These are phyloP conservation scores for Eutrema salsugineum DNA, from an alignment of 441 rosid genomes.

Conservation along the genomic window DNA sequence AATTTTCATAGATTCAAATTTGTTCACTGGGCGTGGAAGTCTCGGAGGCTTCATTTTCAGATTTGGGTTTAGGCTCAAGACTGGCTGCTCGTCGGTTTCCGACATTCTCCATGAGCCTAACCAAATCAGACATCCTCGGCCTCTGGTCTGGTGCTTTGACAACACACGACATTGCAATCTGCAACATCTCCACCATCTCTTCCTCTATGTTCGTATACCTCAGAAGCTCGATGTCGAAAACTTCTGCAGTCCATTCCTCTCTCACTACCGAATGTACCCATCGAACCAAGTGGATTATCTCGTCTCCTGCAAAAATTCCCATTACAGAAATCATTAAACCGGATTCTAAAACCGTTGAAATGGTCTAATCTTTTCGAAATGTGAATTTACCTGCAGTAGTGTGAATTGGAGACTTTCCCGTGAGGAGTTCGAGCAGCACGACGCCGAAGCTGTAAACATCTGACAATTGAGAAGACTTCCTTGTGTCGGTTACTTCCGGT, in stretches of 20 bases:
- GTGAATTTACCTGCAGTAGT: slow-evolving; percentile 42
- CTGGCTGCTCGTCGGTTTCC: slow-evolving; percentile 33
- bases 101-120: slow-evolving; percentile 71
- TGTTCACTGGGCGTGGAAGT: slow-evolving; percentile 56
- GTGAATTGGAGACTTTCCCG: slow-evolving; percentile 83
- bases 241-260: slow-evolving; percentile 99
- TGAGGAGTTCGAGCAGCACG: slow-evolving; percentile 80
- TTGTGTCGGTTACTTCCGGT: slow-evolving; percentile 84
- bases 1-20: slow-evolving; percentile 1
- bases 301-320: slow-evolving; percentile 45
- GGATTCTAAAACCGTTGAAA: background rate
- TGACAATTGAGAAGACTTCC: slow-evolving; percentile 76
- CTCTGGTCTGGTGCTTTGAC: slow-evolving; percentile 74
- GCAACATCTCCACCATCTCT: slow-evolving; percentile 98
- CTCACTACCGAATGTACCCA: slow-evolving; percentile 97
- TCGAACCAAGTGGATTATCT: slow-evolving; percentile 81
- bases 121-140: slow-evolving; percentile 71
- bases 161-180: slow-evolving; percentile 93
- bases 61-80: slow-evolving; percentile 38
- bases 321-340: background rate
- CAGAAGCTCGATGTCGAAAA: slow-evolving; percentile 78
- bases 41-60: slow-evolving; percentile 51
- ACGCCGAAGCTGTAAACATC: slow-evolving; percentile 96
- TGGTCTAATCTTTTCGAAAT: background rate
- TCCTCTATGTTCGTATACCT: slow-evolving; percentile 87